phyloP scores from a whole-genome alignment of 2,329 filamentous ascomycete genomes.

The Fusarium aywerte region DNA sequence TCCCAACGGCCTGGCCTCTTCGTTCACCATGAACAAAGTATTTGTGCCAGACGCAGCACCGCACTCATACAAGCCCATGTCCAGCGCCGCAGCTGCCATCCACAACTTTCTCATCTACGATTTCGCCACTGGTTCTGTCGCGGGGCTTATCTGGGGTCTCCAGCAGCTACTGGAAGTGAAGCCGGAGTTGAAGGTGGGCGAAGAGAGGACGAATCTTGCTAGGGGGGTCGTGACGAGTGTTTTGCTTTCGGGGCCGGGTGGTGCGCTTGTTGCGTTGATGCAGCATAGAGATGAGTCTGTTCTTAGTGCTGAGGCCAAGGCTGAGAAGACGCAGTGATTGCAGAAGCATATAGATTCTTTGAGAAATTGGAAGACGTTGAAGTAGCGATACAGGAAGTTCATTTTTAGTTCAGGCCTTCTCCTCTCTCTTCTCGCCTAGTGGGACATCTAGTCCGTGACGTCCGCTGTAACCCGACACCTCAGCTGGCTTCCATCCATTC shows the following conservation, averaged over 20 bases:
- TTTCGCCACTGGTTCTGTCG: slow-evolving; percentile 35
- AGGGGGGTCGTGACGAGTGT: slow-evolving; percentile 37
- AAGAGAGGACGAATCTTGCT: slow-evolving; percentile 33
- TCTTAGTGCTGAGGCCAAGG: slow-evolving; percentile 39
- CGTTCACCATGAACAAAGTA: slow-evolving; percentile 21
- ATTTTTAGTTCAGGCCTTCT: not conserved
- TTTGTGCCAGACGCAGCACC: slow-evolving; percentile 37
- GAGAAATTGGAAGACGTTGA: not conserved
- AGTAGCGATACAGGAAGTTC: not conserved
- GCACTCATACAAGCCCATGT: slow-evolving; percentile 34
- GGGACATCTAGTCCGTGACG: slow-evolving; percentile 42
- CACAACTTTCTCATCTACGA: slow-evolving; percentile 46
- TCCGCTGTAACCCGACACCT: slow-evolving; percentile 66
- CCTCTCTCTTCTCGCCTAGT: slow-evolving; percentile 35
- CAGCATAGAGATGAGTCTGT: slow-evolving; percentile 44
- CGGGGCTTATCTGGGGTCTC: slow-evolving; percentile 35
- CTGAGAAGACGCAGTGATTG: slow-evolving; percentile 38
- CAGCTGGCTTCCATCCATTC: slow-evolving; percentile 71
- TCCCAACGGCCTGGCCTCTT: slow-evolving; percentile 26
- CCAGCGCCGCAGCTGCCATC: slow-evolving; percentile 21
- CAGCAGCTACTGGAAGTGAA: slow-evolving; percentile 26
- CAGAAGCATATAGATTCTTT: too few relatives aligned
- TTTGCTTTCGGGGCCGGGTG: slow-evolving; percentile 38
- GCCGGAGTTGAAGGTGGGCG: slow-evolving; percentile 27
- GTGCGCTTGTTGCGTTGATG: slow-evolving; percentile 42